Conservation (phyloP, 495 filamentous ascomycete genomes). For the Chaetomium fimeti region DNA sequence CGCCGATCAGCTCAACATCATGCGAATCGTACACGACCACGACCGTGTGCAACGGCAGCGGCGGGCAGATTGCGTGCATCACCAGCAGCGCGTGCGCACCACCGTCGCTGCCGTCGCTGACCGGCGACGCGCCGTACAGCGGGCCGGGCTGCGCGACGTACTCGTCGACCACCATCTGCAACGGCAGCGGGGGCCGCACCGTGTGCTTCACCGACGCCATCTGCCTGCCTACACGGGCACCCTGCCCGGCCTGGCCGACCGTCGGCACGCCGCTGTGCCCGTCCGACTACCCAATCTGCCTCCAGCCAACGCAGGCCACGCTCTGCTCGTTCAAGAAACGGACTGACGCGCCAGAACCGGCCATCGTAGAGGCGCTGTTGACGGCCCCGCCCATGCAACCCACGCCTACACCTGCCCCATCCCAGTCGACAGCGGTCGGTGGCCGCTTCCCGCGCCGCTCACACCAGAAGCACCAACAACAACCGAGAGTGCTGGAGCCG, state of each 20-base stretch:
- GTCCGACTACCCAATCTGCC: not conserved
- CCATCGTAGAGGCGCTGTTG: not conserved
- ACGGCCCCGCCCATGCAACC: not conserved
- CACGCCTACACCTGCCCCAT: not conserved
- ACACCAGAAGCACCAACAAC: not conserved
- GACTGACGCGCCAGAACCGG: not conserved
- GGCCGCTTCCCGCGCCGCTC: not conserved
- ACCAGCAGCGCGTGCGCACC: not conserved
- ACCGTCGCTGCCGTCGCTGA: not conserved
- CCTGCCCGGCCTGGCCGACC: conserved; percentile 2
- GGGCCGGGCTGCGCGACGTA: conserved; percentile 1
- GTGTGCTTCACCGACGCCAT: not conserved
- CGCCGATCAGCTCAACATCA: not conserved
- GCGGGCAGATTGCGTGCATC: not conserved
- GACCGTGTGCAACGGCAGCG: conserved; percentile 1
- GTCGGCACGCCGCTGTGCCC: not conserved
- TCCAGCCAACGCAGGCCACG: not conserved
- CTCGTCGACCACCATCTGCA: not conserved
- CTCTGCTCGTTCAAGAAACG: not conserved
- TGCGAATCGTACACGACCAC: not conserved
- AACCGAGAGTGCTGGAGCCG: not conserved
- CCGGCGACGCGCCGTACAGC: not conserved
- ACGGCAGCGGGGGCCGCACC: not conserved
- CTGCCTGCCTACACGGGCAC: not conserved
- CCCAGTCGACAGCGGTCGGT: not conserved